These are phyloP conservation scores for Trichoderma atroviride DNA, from an alignment of 2,329 filamentous ascomycete genomes.

Conservation along the genomic window DNA sequence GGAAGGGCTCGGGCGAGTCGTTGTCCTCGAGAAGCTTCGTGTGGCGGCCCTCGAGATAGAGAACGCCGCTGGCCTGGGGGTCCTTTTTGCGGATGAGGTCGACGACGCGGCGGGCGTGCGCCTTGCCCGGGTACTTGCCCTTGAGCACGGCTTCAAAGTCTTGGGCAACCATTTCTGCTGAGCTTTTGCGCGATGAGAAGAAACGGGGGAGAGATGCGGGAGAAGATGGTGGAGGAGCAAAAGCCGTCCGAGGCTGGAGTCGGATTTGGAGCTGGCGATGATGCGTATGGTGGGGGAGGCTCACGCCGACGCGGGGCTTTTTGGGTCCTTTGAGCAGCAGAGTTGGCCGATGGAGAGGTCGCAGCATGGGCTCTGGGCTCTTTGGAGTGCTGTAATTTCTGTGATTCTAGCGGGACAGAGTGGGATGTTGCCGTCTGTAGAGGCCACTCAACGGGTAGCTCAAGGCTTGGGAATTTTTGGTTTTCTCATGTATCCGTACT, in stretches of 20 bases:
- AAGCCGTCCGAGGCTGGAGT: not conserved
- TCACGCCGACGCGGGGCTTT: constrained; percentile 17
- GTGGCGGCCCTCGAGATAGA: constrained; percentile 87
- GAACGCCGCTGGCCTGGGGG: constrained; percentile 65
- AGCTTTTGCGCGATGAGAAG: not conserved
- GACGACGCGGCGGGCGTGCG: constrained; percentile 81
- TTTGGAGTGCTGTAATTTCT: not conserved
- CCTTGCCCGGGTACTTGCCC: constrained; percentile 80
- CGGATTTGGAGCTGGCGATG: not conserved
- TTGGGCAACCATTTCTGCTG: constrained; percentile 41
- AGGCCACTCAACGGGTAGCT: not conserved
- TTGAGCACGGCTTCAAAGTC: constrained; percentile 57
- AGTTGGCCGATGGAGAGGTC: constrained; percentile 13
- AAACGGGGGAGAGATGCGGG: not conserved
- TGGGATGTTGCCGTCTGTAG: not conserved
- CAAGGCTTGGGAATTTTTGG: not conserved
- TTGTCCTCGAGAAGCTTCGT: constrained; percentile 86
- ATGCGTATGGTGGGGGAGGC: constrained; percentile 22
- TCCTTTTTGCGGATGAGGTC: constrained; percentile 71
- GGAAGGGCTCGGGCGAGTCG: constrained; percentile 79
- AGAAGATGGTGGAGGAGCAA: not conserved
- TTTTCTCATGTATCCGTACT: not conserved
- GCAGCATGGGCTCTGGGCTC: not conserved
- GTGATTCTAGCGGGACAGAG: not conserved
- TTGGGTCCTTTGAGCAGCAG: not conserved